Conservation (phyloP, 140 eudicot species). For the Oenanthe javanica region DNA sequence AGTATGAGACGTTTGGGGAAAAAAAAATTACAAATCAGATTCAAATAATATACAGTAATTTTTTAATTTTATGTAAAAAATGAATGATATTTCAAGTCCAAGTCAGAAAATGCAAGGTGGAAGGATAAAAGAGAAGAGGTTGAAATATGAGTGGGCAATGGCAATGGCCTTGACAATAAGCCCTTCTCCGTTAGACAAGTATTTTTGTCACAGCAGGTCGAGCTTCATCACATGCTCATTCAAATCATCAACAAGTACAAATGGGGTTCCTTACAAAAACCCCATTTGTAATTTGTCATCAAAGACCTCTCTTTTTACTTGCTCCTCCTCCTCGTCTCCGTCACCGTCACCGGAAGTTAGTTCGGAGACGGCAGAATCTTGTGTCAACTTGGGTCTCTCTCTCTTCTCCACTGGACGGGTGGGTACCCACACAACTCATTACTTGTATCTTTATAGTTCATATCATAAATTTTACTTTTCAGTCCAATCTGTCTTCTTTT, state of each 20-base stretch:
- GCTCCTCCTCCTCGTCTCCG: constrained; percentile 24
- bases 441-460: background rate
- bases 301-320: constrained; percentile 25
- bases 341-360: constrained; percentile 42
- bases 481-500: too few relatives aligned
- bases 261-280: constrained; percentile 12
- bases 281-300: constrained; percentile 18
- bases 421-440: too few relatives aligned
- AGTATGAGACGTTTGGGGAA: background rate
- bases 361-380: constrained; percentile 64
- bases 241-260: constrained; percentile 1
- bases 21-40: too few relatives aligned
- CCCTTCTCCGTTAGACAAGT: constrained; percentile 24
- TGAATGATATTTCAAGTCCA: too few relatives aligned
- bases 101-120: background rate
- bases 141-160: background rate
- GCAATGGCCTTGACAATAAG: constrained; percentile 27
- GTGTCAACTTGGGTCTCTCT: constrained; percentile 73
- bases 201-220: constrained; percentile 1
- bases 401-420: constrained; percentile 81
- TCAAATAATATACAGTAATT: too few relatives aligned
- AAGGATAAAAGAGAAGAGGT: background rate
- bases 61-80: too few relatives aligned
- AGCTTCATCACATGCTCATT: background rate
- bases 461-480: too few relatives aligned